Evolutionary conservation across 2,329 filamentous ascomycete genomes (phyloP).

Genomic region (Phyllosticta citriasiana): DNA sequence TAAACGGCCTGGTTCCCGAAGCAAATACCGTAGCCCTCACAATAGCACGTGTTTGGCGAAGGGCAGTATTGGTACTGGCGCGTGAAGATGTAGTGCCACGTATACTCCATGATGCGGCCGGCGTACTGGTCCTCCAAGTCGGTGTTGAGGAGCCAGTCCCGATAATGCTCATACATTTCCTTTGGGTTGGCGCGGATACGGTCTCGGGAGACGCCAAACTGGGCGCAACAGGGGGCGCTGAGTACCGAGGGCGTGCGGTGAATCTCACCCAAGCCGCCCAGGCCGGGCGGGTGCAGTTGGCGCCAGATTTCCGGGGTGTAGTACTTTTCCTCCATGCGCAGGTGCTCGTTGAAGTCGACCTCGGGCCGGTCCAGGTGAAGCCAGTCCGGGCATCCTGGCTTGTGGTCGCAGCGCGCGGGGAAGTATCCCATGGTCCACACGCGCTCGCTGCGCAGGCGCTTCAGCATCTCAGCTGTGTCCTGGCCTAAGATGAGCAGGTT

Average conservation of each 20-base stretch:
- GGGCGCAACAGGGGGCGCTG: constrained; percentile 44
- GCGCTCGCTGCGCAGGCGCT: constrained; percentile 40
- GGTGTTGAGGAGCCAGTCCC: constrained; percentile 41
- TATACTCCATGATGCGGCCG: constrained; percentile 30
- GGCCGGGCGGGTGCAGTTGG: constrained; percentile 28
- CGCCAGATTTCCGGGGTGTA: constrained; percentile 26
- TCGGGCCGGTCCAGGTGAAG: constrained; percentile 38
- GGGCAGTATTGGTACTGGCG: constrained; percentile 29
- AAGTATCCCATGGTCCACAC: constrained; percentile 47
- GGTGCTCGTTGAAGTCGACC: constrained; percentile 29
- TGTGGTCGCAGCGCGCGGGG: constrained; percentile 50
- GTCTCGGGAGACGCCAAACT: constrained; percentile 43
- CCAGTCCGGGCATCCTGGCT: constrained; percentile 50
- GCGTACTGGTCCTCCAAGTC: constrained; percentile 28
- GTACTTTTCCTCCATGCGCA: constrained; percentile 31
- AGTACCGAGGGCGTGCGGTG: constrained; percentile 22
- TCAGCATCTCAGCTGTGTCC: constrained; percentile 42
- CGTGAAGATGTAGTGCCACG: constrained; percentile 33
- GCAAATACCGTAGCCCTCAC: constrained; percentile 55
- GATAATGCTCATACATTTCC: constrained; percentile 42
- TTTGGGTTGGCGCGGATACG: constrained; percentile 39
- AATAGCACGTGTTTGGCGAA: constrained; percentile 42
- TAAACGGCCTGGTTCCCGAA: constrained; percentile 40
- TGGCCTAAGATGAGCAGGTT: constrained; percentile 45
- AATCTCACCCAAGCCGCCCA: constrained; percentile 8